These are phyloP conservation scores for Xanthoceras sorbifolium DNA, from an alignment of 345 rosid species.

Conservation along the genomic window DNA sequence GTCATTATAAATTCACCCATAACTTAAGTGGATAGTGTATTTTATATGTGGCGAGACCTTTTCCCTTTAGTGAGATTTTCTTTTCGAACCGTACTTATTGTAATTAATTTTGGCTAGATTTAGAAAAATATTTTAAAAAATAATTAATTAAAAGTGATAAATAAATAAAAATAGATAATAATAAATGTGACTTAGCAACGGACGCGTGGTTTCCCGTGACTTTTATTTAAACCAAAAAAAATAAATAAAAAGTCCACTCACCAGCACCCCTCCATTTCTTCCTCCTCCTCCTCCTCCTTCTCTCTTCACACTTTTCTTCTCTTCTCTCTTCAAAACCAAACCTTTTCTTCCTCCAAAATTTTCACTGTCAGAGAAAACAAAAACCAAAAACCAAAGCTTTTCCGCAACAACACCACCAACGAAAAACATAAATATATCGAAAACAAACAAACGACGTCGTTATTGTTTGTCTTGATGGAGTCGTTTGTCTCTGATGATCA, in stretches of 20 bases:
- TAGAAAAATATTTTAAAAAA: background rate
- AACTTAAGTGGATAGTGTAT: too few species aligned
- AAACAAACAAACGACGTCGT: background rate
- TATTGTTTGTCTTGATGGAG: constrained; percentile 21
- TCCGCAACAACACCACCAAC: background rate
- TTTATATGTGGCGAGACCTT: too few species aligned
- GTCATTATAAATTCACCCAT: too few species aligned
- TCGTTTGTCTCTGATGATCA: constrained; percentile 22
- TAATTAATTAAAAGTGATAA: background rate
- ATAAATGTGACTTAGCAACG: constrained; percentile 33
- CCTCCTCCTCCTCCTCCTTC: background rate
- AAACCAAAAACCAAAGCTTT: background rate
- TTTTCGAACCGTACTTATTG: too few species aligned
- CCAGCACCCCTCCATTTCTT: background rate
- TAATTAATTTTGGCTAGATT: too few species aligned
- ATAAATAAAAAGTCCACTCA: constrained; percentile 12
- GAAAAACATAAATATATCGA: background rate
- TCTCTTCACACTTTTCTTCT: background rate
- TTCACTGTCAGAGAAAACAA: background rate
- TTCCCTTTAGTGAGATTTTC: too few species aligned
- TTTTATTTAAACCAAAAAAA: constrained; percentile 31
- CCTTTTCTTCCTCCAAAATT: background rate
- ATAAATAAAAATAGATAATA: background rate
- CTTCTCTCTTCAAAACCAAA: constrained; percentile 3
- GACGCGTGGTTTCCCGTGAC: constrained; percentile 52